Conservation (phyloP, 2,329 filamentous ascomycete genomes). For the Cladobotryum mycophilum region DNA sequence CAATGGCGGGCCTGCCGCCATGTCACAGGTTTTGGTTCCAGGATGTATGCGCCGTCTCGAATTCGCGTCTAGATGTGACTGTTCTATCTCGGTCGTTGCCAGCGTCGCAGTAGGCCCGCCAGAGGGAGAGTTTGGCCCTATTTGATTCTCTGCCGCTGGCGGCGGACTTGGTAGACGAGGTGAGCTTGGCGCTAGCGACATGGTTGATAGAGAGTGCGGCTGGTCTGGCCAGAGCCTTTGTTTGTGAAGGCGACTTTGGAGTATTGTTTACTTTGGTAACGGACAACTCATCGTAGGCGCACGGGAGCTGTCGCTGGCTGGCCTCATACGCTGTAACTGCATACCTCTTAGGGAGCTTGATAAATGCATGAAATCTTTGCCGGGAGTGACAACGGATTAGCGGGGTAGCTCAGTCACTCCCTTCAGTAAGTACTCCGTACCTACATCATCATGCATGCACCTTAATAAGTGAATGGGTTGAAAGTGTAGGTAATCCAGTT, state of each 20-base stretch:
- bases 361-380: conserved; percentile 16
- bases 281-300: neutral
- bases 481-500: too few relatives aligned
- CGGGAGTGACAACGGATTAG: conserved; percentile 12
- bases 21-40: conserved; percentile 85
- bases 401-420: conserved; percentile 10
- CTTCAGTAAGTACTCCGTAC: neutral
- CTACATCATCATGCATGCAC: conserved; percentile 11
- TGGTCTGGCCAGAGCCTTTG: neutral
- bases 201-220: conserved; percentile 22
- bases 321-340: conserved; percentile 12
- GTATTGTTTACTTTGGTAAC: neutral
- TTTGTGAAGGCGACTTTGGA: too few relatives aligned
- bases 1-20: conserved; percentile 85
- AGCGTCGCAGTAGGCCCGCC: conserved; percentile 48
- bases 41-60: conserved; percentile 81
- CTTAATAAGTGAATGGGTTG: neutral
- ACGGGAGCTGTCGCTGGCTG: conserved; percentile 6
- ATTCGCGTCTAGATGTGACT: conserved; percentile 61
- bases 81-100: conserved; percentile 57
- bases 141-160: conserved; percentile 89
- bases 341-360: conserved; percentile 13
- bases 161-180: conserved; percentile 92
- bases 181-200: conserved; percentile 66
- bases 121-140: conserved; percentile 70